These are phyloP conservation scores for Cryptococcus hybrid DNA, from an alignment of 1,284 basidiomycete genomes.

Conservation along the genomic window DNA sequence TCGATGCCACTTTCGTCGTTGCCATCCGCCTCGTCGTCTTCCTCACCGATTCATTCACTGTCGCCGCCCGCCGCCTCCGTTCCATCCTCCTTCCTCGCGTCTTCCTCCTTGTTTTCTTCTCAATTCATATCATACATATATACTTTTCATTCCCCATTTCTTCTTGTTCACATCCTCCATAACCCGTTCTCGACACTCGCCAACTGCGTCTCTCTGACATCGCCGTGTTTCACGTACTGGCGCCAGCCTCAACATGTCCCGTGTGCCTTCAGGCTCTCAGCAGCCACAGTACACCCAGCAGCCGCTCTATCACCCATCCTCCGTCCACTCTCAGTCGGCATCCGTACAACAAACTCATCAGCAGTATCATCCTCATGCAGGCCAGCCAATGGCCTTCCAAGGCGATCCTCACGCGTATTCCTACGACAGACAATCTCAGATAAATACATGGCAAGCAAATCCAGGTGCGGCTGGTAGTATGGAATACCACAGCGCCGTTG, in stretches of 20 bases:
- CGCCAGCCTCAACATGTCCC: conserved; percentile 8
- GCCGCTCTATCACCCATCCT: background rate
- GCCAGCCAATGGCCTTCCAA: background rate
- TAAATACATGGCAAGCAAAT: conserved; percentile 1
- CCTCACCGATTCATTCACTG: background rate
- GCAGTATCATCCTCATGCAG: background rate
- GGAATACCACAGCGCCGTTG: conserved; percentile 7
- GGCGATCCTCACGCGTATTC: conserved; percentile 1
- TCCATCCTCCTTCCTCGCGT: background rate
- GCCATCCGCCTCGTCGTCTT: background rate
- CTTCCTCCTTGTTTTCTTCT: background rate
- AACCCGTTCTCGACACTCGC: background rate
- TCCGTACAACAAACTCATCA: background rate
- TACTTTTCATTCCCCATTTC: background rate
- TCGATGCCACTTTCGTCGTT: background rate
- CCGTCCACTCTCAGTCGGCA: conserved; percentile 4
- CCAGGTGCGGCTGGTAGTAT: background rate
- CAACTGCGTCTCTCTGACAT: background rate
- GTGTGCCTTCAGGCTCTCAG: conserved; percentile 14
- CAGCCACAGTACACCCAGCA: conserved; percentile 3
- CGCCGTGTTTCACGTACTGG: background rate
- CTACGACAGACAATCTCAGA: conserved; percentile 7
- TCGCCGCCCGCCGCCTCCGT: background rate
- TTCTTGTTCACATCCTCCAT: background rate
- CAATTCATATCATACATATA: background rate